Base-by-base conservation (phyloP, 805 yeast genomes). In the Saccharomycopsis malanga region DNA sequence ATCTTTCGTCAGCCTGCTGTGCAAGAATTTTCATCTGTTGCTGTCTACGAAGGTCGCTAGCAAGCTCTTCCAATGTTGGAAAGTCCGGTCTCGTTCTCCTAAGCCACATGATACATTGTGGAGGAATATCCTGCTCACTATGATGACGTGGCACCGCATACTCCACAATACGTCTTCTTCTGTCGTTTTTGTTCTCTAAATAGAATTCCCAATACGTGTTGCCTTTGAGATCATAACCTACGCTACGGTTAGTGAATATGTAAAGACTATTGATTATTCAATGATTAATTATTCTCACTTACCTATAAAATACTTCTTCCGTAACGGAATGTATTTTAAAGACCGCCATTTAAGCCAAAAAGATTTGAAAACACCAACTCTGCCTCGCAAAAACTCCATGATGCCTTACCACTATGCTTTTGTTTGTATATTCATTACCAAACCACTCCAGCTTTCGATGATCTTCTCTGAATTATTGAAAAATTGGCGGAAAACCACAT, bases 81-180 rank as follows among this genome's bases (percentile, higher is more conserved):
- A 80, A 71, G 2, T 63, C 58, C 1, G 67, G 62, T 42, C 93
- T 69, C 2, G 85, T 78, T 55, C 76, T 68, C 45, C 91, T 63
- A 18, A 87, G 70, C 95, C 95, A 86, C 59, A 82, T 89, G 34
- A 75, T 67, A 94, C 95, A 86, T 57, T 79, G 87, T 14, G 87
- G 76, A 15, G 77, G 75, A 4, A 69, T 61, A 54, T 77, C 78
- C 53, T 81, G 81, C 52, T 81, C 83, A 21, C 43, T 18, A 57
- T 73, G 74, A 3, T 69, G 59, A 46, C 70, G 68, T 38, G 69
- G 67, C 34, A 65, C 62, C 35, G 64, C 60, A 10, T 87, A 85
- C 48, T 81, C 79, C 46, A 81, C 71, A 45, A 82, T 76, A 39
- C 95, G 63, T 42, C 95, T 66, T 49, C 81, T 69, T 49, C 80